Conservation (phyloP, 208 protist species). For the Trypanosoma lewisi region DNA sequence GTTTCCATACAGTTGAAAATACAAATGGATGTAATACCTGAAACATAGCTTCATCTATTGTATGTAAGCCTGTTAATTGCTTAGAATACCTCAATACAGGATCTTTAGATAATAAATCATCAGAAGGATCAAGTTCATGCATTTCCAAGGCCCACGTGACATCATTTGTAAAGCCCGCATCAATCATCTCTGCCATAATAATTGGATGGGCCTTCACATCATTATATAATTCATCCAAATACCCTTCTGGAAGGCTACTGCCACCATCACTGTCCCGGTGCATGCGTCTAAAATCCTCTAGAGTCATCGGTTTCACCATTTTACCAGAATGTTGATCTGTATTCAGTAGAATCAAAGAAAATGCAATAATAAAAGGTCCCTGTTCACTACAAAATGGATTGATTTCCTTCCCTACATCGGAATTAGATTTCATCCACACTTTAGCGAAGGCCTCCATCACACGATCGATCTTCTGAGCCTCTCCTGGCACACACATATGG, state of each 20-base stretch:
- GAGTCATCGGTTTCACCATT: slow-evolving; percentile 93
- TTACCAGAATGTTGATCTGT: slow-evolving; percentile 96
- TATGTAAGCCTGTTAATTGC: background rate
- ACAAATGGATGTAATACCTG: slow-evolving; percentile 42
- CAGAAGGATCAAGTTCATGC: slow-evolving; percentile 15
- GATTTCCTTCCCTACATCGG: slow-evolving; percentile 31
- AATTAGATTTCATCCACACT: slow-evolving; percentile 75
- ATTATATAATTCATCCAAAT: slow-evolving; percentile 90
- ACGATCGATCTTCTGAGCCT: slow-evolving; percentile 94
- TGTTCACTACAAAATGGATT: slow-evolving; percentile 85
- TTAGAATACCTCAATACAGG: slow-evolving; percentile 19
- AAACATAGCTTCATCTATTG: background rate
- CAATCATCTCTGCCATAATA: slow-evolving; percentile 90
- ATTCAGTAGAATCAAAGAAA: slow-evolving; percentile 99
- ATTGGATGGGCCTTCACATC: slow-evolving; percentile 91
- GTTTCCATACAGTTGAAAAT: slow-evolving; percentile 51
- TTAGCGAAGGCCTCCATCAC: slow-evolving; percentile 90
- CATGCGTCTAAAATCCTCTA: slow-evolving; percentile 92
- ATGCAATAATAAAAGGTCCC: slow-evolving; percentile 95
- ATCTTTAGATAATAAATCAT: background rate
- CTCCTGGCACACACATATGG: slow-evolving; percentile 82
- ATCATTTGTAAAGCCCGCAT: slow-evolving; percentile 74
- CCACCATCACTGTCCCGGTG: slow-evolving; percentile 96
- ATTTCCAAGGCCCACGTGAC: slow-evolving; percentile 83
- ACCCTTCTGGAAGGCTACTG: slow-evolving; percentile 85